A percentile compares a stretch with the other conserved stretches of the same genome.
phyloP scores from a whole-genome alignment of 2,329 filamentous ascomycete species.

The Penicillium sp. region DNA sequence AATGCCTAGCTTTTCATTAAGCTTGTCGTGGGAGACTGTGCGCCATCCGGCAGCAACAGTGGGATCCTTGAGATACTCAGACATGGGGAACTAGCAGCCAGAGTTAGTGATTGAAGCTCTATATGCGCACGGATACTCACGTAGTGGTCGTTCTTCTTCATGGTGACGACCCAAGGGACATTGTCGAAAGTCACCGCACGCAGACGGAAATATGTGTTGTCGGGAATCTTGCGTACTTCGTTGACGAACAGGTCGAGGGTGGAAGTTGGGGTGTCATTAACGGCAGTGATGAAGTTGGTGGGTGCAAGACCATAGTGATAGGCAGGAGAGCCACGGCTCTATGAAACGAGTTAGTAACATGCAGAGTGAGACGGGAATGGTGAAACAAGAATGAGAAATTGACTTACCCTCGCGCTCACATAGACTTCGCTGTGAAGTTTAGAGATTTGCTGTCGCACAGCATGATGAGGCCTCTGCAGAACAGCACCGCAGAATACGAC shows the following conservation, averaged over 20 bases:
- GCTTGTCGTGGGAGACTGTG: constrained; percentile 56
- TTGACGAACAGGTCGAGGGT: constrained; percentile 78
- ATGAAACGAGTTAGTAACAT: constrained; percentile 5
- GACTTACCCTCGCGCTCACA: constrained; percentile 70
- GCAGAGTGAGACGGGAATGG: neutral
- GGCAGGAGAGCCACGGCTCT: constrained; percentile 74
- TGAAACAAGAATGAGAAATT: neutral
- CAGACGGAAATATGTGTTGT: constrained; percentile 97
- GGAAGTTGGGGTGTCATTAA: constrained; percentile 83
- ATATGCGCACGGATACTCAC: constrained; percentile 33
- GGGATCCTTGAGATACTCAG: constrained; percentile 63
- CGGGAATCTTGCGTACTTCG: constrained; percentile 82
- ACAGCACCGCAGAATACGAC: constrained; percentile 95
- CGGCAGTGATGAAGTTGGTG: constrained; percentile 96
- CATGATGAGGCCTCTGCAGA: constrained; percentile 89
- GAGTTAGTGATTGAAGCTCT: neutral
- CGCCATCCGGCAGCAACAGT: constrained; percentile 56
- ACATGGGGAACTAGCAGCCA: constrained; percentile 58
- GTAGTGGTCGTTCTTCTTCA: constrained; percentile 99
- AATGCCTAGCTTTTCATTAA: constrained; percentile 34
- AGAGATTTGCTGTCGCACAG: constrained; percentile 94
- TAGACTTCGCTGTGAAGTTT: constrained; percentile 97
- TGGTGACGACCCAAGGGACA: constrained; percentile 98
- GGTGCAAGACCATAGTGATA: constrained; percentile 91
- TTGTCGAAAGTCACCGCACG: constrained; percentile 99